phyloP scores from a whole-genome alignment of 169 alveolate species.

The Cryptosporidium viatorum region DNA sequence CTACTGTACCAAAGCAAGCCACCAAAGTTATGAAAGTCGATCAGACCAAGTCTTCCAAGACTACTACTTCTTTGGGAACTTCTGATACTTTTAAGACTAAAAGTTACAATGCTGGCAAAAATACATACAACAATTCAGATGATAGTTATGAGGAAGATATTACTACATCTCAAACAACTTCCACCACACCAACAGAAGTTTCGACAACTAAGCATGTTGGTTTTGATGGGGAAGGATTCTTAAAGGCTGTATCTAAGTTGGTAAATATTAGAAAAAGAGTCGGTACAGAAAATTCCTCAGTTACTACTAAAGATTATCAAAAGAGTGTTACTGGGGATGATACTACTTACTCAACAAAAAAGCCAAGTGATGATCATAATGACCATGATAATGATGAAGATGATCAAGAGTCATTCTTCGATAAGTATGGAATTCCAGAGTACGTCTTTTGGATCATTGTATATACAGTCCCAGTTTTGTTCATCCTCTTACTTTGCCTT shows the following conservation, averaged over 20 bases:
- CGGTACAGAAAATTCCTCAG: neutral
- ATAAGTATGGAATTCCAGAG: constrained; percentile 40
- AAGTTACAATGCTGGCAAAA: neutral
- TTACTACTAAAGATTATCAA: neutral
- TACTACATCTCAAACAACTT: neutral
- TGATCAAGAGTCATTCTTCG: constrained; percentile 37
- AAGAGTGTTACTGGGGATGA: neutral
- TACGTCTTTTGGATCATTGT: constrained; percentile 42
- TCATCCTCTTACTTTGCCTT: constrained; percentile 20
- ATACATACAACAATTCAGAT: neutral
- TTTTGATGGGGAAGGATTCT: constrained; percentile 19
- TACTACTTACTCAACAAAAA: neutral
- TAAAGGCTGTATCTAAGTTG: constrained; percentile 56
- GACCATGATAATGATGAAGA: neutral
- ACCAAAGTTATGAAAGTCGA: neutral
- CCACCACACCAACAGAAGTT: neutral
- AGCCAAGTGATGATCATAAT: neutral
- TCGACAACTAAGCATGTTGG: neutral
- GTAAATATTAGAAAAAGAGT: constrained; percentile 45
- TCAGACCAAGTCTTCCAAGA: neutral
- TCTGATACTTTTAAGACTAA: neutral
- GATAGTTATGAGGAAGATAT: neutral
- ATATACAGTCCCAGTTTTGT: constrained; percentile 28
- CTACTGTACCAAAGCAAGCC: neutral
- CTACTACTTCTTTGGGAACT: neutral